Percentiles rank a stretch among this genome's conserved stretches.
These are phyloP conservation scores for Termitomyces sp. DNA, from an alignment of 768 basidiomycete species.

Conservation along the genomic window DNA sequence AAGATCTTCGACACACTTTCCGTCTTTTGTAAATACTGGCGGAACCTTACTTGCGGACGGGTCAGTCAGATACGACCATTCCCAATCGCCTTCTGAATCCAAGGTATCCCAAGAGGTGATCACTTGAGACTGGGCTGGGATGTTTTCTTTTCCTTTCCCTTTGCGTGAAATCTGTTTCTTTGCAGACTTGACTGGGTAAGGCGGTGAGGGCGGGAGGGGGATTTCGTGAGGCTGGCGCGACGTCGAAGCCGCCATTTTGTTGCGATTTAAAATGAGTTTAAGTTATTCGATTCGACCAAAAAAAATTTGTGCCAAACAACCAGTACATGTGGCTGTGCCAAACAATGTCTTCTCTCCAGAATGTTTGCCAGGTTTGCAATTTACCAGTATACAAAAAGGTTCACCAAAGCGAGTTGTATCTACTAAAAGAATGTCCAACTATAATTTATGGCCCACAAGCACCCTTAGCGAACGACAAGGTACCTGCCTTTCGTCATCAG, in stretches of 20 bases:
- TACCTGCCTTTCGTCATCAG: constrained; percentile 43
- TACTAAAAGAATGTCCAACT: constrained; percentile 5
- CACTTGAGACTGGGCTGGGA: constrained; percentile 13
- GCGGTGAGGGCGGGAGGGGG: constrained; percentile 24
- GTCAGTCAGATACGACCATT: constrained; percentile 71
- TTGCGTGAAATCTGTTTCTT: constrained; percentile 30
- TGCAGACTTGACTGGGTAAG: constrained; percentile 14
- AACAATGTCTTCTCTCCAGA: constrained; percentile 4
- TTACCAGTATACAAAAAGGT: neutral
- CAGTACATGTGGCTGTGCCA: constrained; percentile 1
- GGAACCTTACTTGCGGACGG: constrained; percentile 56
- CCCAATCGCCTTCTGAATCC: constrained; percentile 37
- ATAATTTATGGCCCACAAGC: constrained; percentile 53
- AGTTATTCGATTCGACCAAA: constrained; percentile 9
- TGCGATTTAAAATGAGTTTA: constrained; percentile 2
- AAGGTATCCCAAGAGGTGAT: constrained; percentile 17
- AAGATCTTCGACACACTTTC: constrained; percentile 45
- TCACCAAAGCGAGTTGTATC: neutral
- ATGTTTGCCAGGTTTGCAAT: neutral
- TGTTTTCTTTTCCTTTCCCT: constrained; percentile 43
- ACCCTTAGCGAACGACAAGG: constrained; percentile 57
- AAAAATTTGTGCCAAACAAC: constrained; percentile 31
- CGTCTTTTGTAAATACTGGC: constrained; percentile 84
- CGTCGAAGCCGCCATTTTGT: constrained; percentile 37
- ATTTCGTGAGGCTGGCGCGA: constrained; percentile 33